phyloP scores from a whole-genome alignment of 805 yeast species.

The Myxozyma lipomycoides region DNA sequence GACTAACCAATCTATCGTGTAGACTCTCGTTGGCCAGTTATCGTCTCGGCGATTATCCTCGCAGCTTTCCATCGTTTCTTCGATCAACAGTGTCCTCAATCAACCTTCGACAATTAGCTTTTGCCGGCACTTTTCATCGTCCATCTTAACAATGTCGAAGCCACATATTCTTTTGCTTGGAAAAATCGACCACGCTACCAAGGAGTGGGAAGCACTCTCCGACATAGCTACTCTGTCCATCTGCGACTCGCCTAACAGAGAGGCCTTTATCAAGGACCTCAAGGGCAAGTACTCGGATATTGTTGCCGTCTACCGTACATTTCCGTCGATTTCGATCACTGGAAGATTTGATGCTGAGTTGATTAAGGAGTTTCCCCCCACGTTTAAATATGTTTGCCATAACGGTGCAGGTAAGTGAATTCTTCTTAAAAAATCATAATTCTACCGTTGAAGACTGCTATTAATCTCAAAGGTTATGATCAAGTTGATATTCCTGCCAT shows the following conservation, averaged over 20 bases:
- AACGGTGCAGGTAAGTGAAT: conserved; percentile 56
- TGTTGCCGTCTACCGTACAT: conserved; percentile 50
- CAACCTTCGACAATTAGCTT: neutral
- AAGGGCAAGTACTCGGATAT: conserved; percentile 45
- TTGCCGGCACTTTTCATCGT: conserved; percentile 3
- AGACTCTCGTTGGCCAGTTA: conserved; percentile 3
- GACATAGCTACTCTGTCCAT: conserved; percentile 33
- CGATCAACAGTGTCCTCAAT: neutral
- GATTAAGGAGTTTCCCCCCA: conserved; percentile 50
- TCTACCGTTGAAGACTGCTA: neutral
- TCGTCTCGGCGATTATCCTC: conserved; percentile 2
- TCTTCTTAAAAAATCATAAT: neutral
- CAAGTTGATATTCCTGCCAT: conserved; percentile 59
- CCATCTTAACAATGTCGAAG: conserved; percentile 33
- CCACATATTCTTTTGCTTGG: conserved; percentile 69
- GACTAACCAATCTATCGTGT: too few relatives aligned
- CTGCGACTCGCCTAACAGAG: conserved; percentile 29
- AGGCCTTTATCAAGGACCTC: conserved; percentile 44
- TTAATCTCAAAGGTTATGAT: conserved; percentile 45
- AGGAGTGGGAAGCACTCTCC: conserved; percentile 59
- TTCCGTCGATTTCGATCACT: conserved; percentile 48
- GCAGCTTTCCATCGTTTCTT: neutral
- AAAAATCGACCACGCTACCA: conserved; percentile 53
- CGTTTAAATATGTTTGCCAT: conserved; percentile 54
- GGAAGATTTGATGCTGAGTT: conserved; percentile 66